Evolutionary conservation across 1,284 basidiomycete genomes (phyloP).

Genomic region (Malassezia furfur): DNA sequence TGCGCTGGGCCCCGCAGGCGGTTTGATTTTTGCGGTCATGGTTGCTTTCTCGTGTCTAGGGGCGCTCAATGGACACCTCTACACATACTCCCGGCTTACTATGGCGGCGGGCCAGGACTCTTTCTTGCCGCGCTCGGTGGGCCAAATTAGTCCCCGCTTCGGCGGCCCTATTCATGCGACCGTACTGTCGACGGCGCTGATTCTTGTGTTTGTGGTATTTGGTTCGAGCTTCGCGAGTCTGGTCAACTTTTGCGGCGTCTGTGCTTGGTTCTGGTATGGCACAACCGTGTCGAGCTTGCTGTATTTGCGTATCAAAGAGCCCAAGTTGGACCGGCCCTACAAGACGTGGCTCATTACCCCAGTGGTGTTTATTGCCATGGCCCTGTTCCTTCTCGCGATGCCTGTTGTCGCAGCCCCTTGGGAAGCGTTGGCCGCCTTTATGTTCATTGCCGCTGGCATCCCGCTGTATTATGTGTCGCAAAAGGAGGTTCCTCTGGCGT

Average conservation of each 20-base stretch:
- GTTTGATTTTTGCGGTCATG: conserved; percentile 72
- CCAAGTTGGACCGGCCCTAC: conserved; percentile 63
- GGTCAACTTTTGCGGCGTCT: conserved; percentile 53
- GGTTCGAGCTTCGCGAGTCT: conserved; percentile 51
- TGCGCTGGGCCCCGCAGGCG: conserved; percentile 74
- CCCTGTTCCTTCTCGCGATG: conserved; percentile 86
- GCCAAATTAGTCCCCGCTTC: conserved; percentile 19
- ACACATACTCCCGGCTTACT: conserved; percentile 61
- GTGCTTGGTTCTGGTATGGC: conserved; percentile 41
- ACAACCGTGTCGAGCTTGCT: conserved; percentile 64
- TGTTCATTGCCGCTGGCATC: conserved; percentile 33
- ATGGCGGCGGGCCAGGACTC: conserved; percentile 79
- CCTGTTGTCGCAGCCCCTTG: conserved; percentile 84
- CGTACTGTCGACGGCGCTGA: conserved; percentile 51
- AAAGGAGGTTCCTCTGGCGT: not conserved
- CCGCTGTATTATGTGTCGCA: conserved; percentile 41
- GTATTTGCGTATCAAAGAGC: conserved; percentile 80
- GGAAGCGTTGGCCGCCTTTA: conserved; percentile 51
- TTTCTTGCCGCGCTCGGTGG: conserved; percentile 55
- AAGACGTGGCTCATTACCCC: conserved; percentile 78
- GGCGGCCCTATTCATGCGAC: conserved; percentile 30
- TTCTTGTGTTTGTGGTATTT: conserved; percentile 48
- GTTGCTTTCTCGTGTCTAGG: conserved; percentile 74
- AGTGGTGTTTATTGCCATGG: conserved; percentile 77
- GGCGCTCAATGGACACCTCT: conserved; percentile 34